A percentile compares a stretch with the other conserved stretches of the same genome.
These are phyloP conservation scores for Chimonanthus praecox DNA, from an alignment of 164 flowering plant genomes.

Conservation along the genomic window DNA sequence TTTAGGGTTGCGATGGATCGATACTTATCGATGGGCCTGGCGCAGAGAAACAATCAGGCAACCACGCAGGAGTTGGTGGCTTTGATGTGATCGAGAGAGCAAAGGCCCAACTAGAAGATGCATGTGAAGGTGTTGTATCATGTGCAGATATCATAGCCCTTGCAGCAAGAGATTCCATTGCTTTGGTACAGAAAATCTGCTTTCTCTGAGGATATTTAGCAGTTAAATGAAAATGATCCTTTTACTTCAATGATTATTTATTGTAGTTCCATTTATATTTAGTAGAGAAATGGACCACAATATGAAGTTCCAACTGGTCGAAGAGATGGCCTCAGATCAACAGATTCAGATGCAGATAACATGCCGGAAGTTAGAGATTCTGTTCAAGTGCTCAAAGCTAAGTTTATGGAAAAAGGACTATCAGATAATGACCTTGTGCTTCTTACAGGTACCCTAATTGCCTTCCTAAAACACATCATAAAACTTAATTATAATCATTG, in stretches of 20 bases:
- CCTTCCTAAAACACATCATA: background rate
- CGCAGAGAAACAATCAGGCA: constrained; percentile 44
- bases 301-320: constrained; percentile 66
- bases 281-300: constrained; percentile 52
- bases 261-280: background rate
- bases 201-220: background rate
- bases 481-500: too few species aligned
- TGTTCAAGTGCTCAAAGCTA: constrained; percentile 38
- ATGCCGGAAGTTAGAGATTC: constrained; percentile 71
- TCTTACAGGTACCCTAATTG: constrained; percentile 44
- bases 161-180: constrained; percentile 52
- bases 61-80: constrained; percentile 60
- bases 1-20: constrained; percentile 84
- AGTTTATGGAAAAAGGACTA: constrained; percentile 56
- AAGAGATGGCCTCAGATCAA: constrained; percentile 61
- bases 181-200: constrained; percentile 25
- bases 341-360: constrained; percentile 33
- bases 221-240: background rate
- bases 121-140: constrained; percentile 45
- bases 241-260: too few species aligned
- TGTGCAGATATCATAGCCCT: constrained; percentile 59
- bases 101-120: constrained; percentile 35
- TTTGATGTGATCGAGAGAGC: constrained; percentile 45
- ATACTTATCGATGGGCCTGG: constrained; percentile 46
- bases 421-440: constrained; percentile 58